These are phyloP conservation scores for Mrakia blollopis DNA, from an alignment of 768 basidiomycete genomes.

Conservation along the genomic window DNA sequence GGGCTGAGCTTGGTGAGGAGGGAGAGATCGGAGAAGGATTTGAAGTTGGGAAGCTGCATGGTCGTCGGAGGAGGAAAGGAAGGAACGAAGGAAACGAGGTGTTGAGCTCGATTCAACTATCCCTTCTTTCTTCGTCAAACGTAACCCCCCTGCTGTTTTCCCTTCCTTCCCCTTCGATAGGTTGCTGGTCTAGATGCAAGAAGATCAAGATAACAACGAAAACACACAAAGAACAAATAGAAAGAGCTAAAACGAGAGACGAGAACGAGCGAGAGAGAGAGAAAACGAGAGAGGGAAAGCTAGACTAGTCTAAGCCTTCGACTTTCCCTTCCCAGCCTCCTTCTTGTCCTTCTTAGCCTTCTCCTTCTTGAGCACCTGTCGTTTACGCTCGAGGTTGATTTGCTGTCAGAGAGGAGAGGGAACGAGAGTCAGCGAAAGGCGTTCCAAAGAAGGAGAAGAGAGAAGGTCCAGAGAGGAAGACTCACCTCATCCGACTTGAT, in stretches of 20 bases:
- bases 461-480: slow-evolving; percentile 30
- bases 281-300: not conserved
- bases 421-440: not conserved
- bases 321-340: slow-evolving; percentile 17
- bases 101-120: no score
- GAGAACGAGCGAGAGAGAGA: not conserved
- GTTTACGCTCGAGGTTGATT: slow-evolving; percentile 57
- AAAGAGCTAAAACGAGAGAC: not conserved
- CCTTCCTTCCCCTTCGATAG: no score
- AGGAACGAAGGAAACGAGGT: no score
- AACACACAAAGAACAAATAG: not conserved
- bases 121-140: no score
- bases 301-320: slow-evolving; percentile 3
- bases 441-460: not conserved
- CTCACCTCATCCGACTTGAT: slow-evolving; percentile 74
- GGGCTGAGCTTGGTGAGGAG: no score
- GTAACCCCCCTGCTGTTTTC: no score
- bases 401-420: slow-evolving; percentile 49
- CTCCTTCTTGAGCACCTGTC: slow-evolving; percentile 56
- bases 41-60: no score
- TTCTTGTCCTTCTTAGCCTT: slow-evolving; percentile 46
- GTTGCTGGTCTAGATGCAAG: no score
- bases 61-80: no score
- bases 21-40: no score
- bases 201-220: not conserved